Evolutionary conservation across 192 early-diverging fungal genomes (phyloP), one percentile per base, ranked within the genome.

Genomic region (Umbelopsis isabellina): DNA sequence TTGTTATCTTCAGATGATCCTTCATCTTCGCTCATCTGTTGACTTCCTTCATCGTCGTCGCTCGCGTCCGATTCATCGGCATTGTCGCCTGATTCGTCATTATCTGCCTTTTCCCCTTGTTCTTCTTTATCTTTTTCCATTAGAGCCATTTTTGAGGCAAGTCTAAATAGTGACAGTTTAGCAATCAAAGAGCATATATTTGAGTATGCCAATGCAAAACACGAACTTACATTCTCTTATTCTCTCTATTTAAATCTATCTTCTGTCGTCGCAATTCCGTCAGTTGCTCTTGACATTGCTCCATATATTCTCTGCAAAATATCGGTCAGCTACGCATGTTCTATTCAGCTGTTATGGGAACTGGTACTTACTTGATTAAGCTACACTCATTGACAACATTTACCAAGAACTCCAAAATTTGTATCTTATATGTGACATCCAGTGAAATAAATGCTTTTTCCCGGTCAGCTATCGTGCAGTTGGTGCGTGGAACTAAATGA

Each of bases 241-340:
- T 46, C 27, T 78, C 76, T 51, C 69, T 78, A 50, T 78, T 78
- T 30, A 70, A 52, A 49, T 78, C 76, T 22, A 67, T 52, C 30
- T 67, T 69, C 67, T 78, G 76, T 61, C 71, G 67, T 48, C 52
- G 50, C 15, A 78, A 58, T 71, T 78, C 76, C 13, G 67, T 68
- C 46, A 78, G 46, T 27, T 72, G 71, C 23, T 78, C 72, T 70
- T 78, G 76, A 37, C 76, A 78, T 22, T 78, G 55, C 49, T 78
- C 76, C 76, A 78, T 78, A 20, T 78, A 78, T 1, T 72, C 47
- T 22, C 76, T 78, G 44, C n/a, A 37, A 65, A 49, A 41, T 21
- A 46, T 61, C 30, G 51, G 20, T 55, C 21, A 52, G 15, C 20
- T 48, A 11, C 13, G 33, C 15, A 5, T 1, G n/a, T 18, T 35